Base-by-base conservation (phyloP, 345 rosid species). In the Kandelia obovata region DNA sequence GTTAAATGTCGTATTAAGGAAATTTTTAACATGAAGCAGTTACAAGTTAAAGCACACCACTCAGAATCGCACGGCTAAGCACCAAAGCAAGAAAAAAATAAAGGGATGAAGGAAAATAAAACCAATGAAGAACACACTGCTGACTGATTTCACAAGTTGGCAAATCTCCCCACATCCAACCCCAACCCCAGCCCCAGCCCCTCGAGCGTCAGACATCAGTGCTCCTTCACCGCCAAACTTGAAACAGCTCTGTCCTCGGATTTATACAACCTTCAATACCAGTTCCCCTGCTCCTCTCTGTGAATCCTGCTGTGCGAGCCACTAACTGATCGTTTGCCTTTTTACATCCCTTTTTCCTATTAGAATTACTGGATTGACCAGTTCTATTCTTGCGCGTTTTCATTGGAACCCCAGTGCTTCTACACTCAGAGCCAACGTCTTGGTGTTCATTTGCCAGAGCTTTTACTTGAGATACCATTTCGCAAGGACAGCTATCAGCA, bases 201-300 rank as follows among this genome's bases (percentile, higher is more conserved):
- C 49, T 13, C 16, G n/a, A 56, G 59, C 59, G 25, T 11, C 30
- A 25, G 16, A 56, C 10, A 26, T 26, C 28, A 0, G 25, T 10
- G 23, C 31, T 31, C 70, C 46, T 80, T 89, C 83, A 86, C 51
- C 91, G 84, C 95, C 96, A 89, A 63, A 95, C 96, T 79, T 89
- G 93, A n/a, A 76, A 71, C n/a, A 83, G 73, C 72, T 91, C 95
- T 1, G 79, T 70, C 78, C 92, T 83, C n/a, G 85, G 77, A 77
- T 85, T 89, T 73, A 88, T 75, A 8, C 78, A 76, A 39, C 86
- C 82, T 21, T 77, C 75, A 43, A 85, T 81, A 57, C 76, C 35
- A 20, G 76, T 65, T 73, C 83, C 86, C 71, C 74, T 82, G 68
- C 73, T 79, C 66, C 71, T 71, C 66, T 82, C 78, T 27, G 70